Evolutionary conservation across 1,139 yeast species (phyloP), one percentile per base, ranked within the genome.

Genomic region (Candida tropicalis): DNA sequence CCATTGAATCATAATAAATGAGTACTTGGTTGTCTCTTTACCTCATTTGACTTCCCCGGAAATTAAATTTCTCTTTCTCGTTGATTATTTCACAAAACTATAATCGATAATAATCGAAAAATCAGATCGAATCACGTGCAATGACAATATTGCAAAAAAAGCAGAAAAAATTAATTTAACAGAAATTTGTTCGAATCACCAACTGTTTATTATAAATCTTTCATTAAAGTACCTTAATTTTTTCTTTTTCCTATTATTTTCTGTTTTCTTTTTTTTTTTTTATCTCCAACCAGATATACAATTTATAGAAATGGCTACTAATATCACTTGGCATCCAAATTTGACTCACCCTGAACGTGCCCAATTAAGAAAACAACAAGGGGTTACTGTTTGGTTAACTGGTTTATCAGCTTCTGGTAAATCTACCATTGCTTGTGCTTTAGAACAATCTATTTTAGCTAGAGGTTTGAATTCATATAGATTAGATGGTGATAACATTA

Each of bases 401-500:
- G 98, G 98, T 2, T 77, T 91, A 52, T 87, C 96, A 48, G 98
- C 98, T 6, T 85, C 95, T 43, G 98, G 98, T 48, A 91, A 91
- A 66, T 84, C 93, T 57, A 91, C 97, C 43, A 87, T 91, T 60
- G 98, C 98, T 2, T 87, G 96, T 63, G 97, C 96, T 5, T 76
- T 91, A 47, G 98, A 91, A 66, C 95, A 87, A 67, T 73, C 81
- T 47, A 71, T 91, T 46, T 75, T 91, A 51, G 79, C 82, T 53
- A 72, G 81, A 54, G 81, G 84, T 22, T 69, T 84, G 52, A 77
- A 82, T 52, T 79, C 96, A 24, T 91, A 91, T 70, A 81, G 98
- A 63, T 74, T 91, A 52, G 98, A 91, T 62, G 98, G 98, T 56
- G 98, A 91, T 68, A 91, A 91, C 63, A 80, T 91, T 54, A 81